Evolutionary conservation across 2,329 filamentous ascomycete species (phyloP), one percentile per base, ranked within the genome.

Genomic region (Penicillium sp.): DNA sequence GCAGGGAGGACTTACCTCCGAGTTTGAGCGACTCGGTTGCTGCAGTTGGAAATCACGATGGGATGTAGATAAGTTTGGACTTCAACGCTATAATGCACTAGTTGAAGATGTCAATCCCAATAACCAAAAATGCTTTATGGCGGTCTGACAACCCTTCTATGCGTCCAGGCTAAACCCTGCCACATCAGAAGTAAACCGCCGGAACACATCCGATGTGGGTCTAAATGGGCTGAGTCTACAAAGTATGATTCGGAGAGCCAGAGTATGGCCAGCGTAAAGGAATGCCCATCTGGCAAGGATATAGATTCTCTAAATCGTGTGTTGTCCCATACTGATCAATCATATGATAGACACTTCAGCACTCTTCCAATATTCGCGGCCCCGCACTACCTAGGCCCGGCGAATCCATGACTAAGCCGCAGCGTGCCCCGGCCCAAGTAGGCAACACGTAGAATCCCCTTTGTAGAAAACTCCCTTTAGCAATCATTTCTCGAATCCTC

Each of bases 1-100:
- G 70, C 6, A 71, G 80, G 17, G 74, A 78, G 57, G 86, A 89
- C 68, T 70, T 88, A 49, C 87, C 87, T 45, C 87, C 87, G 2
- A 68, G 65, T 56, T 25, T 66, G 42, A 66, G 63, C 39, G 62
- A 66, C 29, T 47, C 44, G 13, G 12, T 65, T 36, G 53, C 33
- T 53, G 48, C 41, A 33, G 31, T 19, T 55, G 56, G 51, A 45
- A 15, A 56, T 19, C 43, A 53, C 15, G 27, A 53, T 41, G 35
- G 29, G 12, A 42, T 36, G 12, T 57, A 53, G 29, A 29, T 19
- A 31, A 13, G 27, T 4, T 36, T 25, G 6, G 12, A 3, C 12
- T 33, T 33, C 12, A 44, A 2, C 21, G 10, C 4, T 27, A 33
- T 6, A n/a, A 38, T 56, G 23, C 39, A 35, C 15, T 36, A 21